phyloP scores from a whole-genome alignment of 2,329 filamentous ascomycete species.

The Coniochaeta hoffmannii region DNA sequence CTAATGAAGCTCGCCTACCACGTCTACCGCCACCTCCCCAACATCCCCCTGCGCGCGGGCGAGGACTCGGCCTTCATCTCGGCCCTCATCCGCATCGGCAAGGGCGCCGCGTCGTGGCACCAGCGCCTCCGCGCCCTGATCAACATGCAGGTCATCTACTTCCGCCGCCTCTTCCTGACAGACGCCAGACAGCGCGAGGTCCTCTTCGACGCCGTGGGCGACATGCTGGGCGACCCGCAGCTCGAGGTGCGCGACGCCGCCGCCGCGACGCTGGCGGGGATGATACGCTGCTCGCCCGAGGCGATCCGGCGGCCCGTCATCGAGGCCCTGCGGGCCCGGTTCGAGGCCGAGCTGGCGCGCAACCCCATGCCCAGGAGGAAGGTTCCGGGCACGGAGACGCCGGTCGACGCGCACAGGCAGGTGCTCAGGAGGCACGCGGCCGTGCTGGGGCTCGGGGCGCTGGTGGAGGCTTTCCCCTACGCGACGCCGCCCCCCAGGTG shows the following conservation, averaged over 20 bases:
- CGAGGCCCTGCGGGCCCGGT: slow-evolving; percentile 65
- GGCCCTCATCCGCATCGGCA: slow-evolving; percentile 81
- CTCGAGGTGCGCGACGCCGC: slow-evolving; percentile 91
- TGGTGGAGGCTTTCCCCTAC: slow-evolving; percentile 95
- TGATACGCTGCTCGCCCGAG: slow-evolving; percentile 92
- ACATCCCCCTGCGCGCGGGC: slow-evolving; percentile 83
- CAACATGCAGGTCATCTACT: slow-evolving; percentile 98
- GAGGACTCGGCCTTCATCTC: slow-evolving; percentile 81
- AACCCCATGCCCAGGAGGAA: slow-evolving; percentile 82
- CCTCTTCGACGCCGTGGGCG: slow-evolving; percentile 87
- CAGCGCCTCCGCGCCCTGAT: slow-evolving; percentile 90
- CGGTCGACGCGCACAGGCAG: slow-evolving; percentile 64
- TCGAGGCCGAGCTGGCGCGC: slow-evolving; percentile 66
- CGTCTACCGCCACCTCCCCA: slow-evolving; percentile 92
- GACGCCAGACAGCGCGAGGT: slow-evolving; percentile 64
- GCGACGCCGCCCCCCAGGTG: slow-evolving; percentile 84
- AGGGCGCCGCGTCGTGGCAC: slow-evolving; percentile 82
- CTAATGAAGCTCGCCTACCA: slow-evolving; percentile 91
- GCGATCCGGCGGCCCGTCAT: slow-evolving; percentile 74
- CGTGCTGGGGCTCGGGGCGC: slow-evolving; percentile 79
- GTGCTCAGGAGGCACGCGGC: slow-evolving; percentile 82
- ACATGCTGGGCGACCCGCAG: slow-evolving; percentile 87
- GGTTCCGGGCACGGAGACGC: slow-evolving; percentile 58
- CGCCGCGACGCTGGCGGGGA: slow-evolving; percentile 87
- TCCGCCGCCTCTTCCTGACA: slow-evolving; percentile 88